Evolutionary conservation across 257 asterid genomes (phyloP).

Genomic region (Euphrasia confusa): DNA sequence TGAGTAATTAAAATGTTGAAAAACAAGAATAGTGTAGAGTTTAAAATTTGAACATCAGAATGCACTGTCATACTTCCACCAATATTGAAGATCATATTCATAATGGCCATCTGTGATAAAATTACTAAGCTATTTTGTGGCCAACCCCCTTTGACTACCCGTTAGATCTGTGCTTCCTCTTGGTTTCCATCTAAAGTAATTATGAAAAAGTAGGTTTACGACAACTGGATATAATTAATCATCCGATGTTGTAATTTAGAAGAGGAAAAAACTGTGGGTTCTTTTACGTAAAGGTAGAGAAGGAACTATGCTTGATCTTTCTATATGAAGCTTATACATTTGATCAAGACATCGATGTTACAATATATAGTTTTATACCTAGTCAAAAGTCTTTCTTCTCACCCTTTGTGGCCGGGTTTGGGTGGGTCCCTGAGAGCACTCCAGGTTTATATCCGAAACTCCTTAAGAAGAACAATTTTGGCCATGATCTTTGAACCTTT

Average conservation of each 20-base stretch:
- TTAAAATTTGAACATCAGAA: conserved; percentile 9
- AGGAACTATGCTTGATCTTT: conserved; percentile 3
- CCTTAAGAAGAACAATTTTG: conserved; percentile 31
- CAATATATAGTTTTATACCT: not conserved
- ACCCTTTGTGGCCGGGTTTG: conserved; percentile 23
- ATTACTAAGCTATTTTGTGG: conserved; percentile 16
- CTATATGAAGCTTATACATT: not conserved
- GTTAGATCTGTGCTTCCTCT: conserved; percentile 3
- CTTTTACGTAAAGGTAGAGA: conserved; percentile 17
- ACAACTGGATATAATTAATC: conserved; percentile 5
- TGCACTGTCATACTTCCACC: not conserved
- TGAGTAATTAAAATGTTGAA: conserved; percentile 21
- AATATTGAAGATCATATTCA: not conserved
- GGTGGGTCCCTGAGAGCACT: conserved; percentile 7
- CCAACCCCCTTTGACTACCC: conserved; percentile 16
- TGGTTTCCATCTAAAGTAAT: conserved; percentile 11
- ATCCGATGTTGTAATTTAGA: conserved; percentile 3
- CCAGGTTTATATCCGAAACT: conserved; percentile 23
- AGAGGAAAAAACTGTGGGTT: not conserved
- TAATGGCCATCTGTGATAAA: conserved; percentile 18
- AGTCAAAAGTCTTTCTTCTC: conserved; percentile 17
- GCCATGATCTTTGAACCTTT: conserved; percentile 37
- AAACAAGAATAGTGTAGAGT: conserved; percentile 14
- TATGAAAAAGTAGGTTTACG: not conserved
- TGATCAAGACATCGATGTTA: not conserved